Conservation (phyloP, 1,139 yeast species). For the Sporopachydermia cereana region DNA sequence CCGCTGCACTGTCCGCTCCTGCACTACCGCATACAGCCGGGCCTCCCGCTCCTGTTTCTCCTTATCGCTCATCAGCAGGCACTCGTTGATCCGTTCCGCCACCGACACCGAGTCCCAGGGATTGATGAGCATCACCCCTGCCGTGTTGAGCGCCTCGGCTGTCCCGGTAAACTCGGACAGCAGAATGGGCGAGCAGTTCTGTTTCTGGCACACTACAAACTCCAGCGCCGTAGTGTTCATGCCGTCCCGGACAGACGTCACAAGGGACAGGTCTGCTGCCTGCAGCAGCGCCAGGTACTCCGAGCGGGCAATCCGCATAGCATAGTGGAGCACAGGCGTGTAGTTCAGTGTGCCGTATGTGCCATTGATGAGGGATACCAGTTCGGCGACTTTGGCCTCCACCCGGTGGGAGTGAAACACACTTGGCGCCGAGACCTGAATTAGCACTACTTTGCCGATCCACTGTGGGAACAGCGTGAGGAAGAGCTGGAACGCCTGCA, state of each 20-base stretch:
- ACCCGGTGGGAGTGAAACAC: constrained; percentile 44
- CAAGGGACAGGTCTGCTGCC: constrained; percentile 81
- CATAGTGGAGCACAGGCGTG: constrained; percentile 74
- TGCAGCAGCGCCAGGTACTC: constrained; percentile 83
- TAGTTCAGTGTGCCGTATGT: constrained; percentile 70
- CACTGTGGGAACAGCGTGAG: constrained; percentile 86
- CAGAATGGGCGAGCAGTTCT: constrained; percentile 61
- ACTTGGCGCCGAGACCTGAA: constrained; percentile 85
- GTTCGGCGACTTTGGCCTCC: constrained; percentile 70
- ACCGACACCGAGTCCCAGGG: constrained; percentile 97
- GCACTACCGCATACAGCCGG: constrained; percentile 55
- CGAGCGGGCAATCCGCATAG: constrained; percentile 75
- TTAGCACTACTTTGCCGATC: constrained; percentile 76
- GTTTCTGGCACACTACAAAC: constrained; percentile 78
- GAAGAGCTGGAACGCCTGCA: constrained; percentile 73
- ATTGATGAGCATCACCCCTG: constrained; percentile 56
- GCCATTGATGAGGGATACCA: constrained; percentile 70
- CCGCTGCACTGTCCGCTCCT: constrained; percentile 60
- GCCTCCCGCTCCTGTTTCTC: constrained; percentile 23
- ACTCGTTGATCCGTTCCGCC: constrained; percentile 68
- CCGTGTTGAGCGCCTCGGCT: constrained; percentile 66
- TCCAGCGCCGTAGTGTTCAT: constrained; percentile 94
- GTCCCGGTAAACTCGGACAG: constrained; percentile 92
- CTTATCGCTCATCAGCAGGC: constrained; percentile 41
- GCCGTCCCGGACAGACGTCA: constrained; percentile 89